Base-by-base conservation (phyloP, 345 rosid genomes). In the Mercurialis annua region DNA sequence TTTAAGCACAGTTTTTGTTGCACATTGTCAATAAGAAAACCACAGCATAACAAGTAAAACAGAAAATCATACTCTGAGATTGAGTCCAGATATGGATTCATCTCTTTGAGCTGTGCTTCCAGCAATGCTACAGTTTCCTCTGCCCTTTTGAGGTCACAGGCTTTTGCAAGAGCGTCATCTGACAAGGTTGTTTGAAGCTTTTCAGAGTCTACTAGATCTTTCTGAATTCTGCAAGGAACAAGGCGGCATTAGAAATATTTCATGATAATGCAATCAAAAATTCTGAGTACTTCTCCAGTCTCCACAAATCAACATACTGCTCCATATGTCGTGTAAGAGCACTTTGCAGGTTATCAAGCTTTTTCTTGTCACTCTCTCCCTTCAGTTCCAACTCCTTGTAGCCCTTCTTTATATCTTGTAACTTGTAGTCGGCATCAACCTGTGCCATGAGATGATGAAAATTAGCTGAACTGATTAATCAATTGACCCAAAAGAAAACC, bases 61-160 rank as follows among this genome's bases (percentile, higher is more conserved):
- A 15, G 24, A 67, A 70, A 70, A 23, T 51, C 85, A 68, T 86
- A 94, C 99, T 91, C 96, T 36, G 99, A 74, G 11, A 94, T 89
- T 59, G 98, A 94, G 78, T 94, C 98, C 51, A 94, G 96, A 78
- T 94, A 91, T 63, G 99, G 99, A 73, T 84, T 89, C 89, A 94
- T 72, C 78, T 94, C 98, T 78, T 89, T 94, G 67, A 94, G 74
- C 64, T 94, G 96, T 55, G 93, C 91, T 75, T 94, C 98, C 68
- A 94, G 71, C 77, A 91, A 67, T 42, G 87, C 76, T 52, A 83
- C 88, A 86, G 77, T 86, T 83, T 91, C 99, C 47, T 89, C 90
- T 64, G 88, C 87, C 80, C 72, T 83, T 81, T 81, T 81, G 56
- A 94, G 81, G 66, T 82, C 88, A 78, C 87, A 87, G 18, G 81